These are phyloP conservation scores for Trichoderma sp. DNA, from an alignment of 2,329 filamentous ascomycete species.

Conservation along the genomic window DNA sequence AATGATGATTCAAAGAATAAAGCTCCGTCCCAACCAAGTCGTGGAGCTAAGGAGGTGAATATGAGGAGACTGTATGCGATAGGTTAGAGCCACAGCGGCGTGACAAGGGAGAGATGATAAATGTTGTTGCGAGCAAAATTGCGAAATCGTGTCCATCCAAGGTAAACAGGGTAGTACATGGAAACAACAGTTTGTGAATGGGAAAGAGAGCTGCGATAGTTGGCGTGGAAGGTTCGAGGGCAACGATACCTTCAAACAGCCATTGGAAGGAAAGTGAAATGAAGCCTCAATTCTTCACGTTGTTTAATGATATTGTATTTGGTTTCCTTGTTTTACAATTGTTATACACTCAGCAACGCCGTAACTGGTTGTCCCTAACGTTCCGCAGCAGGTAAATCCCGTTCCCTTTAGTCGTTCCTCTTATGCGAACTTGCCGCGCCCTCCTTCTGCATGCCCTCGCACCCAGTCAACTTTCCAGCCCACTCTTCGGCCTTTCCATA, in stretches of 20 bases:
- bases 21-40: background rate
- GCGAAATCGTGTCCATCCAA: background rate
- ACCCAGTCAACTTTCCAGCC: conserved; percentile 62
- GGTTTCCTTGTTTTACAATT: background rate
- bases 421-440: conserved; percentile 47
- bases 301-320: background rate
- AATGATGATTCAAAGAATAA: background rate
- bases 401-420: conserved; percentile 22
- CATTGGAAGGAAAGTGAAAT: background rate
- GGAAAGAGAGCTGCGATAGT: background rate
- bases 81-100: background rate
- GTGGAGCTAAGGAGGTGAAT: background rate
- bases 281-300: background rate
- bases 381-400: background rate
- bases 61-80: background rate
- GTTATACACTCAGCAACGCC: background rate
- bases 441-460: conserved; percentile 67
- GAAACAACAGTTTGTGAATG: background rate
- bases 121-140: background rate
- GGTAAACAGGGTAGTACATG: too few relatives aligned
- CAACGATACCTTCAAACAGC: background rate
- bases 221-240: background rate
- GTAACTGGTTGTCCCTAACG: background rate
- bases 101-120: background rate
- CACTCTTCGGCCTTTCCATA: conserved; percentile 64